Evolutionary conservation across 495 filamentous ascomycete species (phyloP).

Genomic region (Friedmanniomyces simplex): DNA sequence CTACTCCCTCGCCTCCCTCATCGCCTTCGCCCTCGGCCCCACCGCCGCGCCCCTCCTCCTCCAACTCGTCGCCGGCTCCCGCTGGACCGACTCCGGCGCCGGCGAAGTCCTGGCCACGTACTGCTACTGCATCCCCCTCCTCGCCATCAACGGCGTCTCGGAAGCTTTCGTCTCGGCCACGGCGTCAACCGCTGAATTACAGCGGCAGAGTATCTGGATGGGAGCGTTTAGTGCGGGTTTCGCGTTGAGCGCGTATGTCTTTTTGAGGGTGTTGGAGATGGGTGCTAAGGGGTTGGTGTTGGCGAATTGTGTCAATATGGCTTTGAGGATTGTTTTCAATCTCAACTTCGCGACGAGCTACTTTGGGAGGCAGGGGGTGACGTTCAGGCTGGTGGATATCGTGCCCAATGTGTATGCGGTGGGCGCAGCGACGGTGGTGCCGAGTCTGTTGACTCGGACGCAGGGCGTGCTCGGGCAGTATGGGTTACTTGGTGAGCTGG

Average conservation of each 20-base stretch:
- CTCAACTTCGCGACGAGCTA: constrained; percentile 55
- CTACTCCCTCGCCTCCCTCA: constrained; percentile 59
- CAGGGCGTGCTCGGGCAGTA: constrained; percentile 24
- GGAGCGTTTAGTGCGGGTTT: constrained; percentile 63
- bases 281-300: constrained; percentile 73
- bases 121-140: constrained; percentile 83
- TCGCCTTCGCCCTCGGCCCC: constrained; percentile 59
- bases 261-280: constrained; percentile 50
- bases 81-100: constrained; percentile 55
- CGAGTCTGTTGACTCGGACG: constrained; percentile 15
- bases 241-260: constrained; percentile 56
- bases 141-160: constrained; percentile 82
- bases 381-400: neutral
- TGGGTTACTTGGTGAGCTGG: constrained; percentile 35
- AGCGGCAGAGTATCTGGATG: constrained; percentile 74
- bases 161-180: constrained; percentile 89
- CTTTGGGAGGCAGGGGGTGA: constrained; percentile 38
- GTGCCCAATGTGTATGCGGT: constrained; percentile 17
- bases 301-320: constrained; percentile 82
- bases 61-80: constrained; percentile 56
- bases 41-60: constrained; percentile 61
- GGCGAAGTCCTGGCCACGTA: constrained; percentile 67
- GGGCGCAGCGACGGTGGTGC: constrained; percentile 14
- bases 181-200: constrained; percentile 58
- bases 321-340: constrained; percentile 72